phyloP scores from a whole-genome alignment of 129 eudicot species.

The Artemisia tridentata region DNA sequence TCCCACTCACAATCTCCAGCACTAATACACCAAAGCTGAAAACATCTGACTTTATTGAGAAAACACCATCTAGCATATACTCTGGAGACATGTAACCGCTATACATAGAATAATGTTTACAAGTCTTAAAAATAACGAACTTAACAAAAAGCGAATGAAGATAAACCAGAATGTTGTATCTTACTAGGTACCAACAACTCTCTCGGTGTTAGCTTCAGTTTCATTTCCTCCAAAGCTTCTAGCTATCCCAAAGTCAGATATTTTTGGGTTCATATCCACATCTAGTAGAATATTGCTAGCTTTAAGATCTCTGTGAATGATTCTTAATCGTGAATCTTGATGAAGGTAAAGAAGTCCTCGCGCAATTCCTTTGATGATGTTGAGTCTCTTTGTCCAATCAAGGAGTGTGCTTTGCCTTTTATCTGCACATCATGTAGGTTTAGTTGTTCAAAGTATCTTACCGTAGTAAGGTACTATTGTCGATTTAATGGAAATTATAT shows the following conservation, averaged over 20 bases:
- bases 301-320: slow-evolving; percentile 42
- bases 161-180: not conserved
- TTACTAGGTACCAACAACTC: slow-evolving; percentile 35
- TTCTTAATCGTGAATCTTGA: slow-evolving; percentile 36
- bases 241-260: slow-evolving; percentile 43
- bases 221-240: slow-evolving; percentile 34
- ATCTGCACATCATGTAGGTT: not conserved
- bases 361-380: slow-evolving; percentile 40
- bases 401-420: not conserved
- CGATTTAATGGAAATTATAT: too few species aligned
- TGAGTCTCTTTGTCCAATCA: slow-evolving; percentile 34
- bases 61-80: too few species aligned
- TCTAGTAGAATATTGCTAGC: slow-evolving; percentile 42
- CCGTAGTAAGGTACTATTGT: too few species aligned
- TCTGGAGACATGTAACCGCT: too few species aligned
- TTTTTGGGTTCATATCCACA: slow-evolving; percentile 36
- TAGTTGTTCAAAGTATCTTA: too few species aligned
- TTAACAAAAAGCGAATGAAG: too few species aligned
- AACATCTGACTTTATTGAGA: too few species aligned
- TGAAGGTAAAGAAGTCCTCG: slow-evolving; percentile 42
- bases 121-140: too few species aligned
- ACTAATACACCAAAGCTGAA: too few species aligned
- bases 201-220: slow-evolving; percentile 27
- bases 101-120: too few species aligned
- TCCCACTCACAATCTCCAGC: too few species aligned